These are phyloP conservation scores for Nicotiana attenuata DNA, from an alignment of 257 asterid species.

Conservation along the genomic window DNA sequence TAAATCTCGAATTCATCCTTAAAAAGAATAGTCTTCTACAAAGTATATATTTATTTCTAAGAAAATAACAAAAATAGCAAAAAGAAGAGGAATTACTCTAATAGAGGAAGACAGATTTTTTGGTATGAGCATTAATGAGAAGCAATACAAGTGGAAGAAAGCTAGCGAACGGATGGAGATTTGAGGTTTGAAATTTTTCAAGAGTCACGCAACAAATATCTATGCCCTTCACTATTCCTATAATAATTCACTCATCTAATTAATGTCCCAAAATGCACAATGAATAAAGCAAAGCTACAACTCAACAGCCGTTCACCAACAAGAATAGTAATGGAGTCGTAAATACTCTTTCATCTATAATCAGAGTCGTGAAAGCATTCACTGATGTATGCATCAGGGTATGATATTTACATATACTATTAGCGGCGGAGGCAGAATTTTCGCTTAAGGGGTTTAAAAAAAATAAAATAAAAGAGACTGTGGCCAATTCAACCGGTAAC, in stretches of 20 bases:
- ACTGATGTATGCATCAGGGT: too few relatives aligned
- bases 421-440: too few relatives aligned
- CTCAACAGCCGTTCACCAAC: neutral
- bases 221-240: slow-evolving; percentile 3
- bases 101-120: neutral
- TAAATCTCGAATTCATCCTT: too few relatives aligned
- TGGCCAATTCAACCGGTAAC: too few relatives aligned
- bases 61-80: neutral
- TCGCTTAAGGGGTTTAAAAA: too few relatives aligned
- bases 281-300: neutral
- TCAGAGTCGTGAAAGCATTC: too few relatives aligned
- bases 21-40: neutral
- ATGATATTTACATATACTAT: too few relatives aligned
- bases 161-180: neutral
- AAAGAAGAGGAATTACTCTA: neutral
- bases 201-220: slow-evolving; percentile 10
- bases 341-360: neutral
- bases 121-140: slow-evolving; percentile 1
- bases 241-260: neutral
- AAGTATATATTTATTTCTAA: neutral
- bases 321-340: neutral
- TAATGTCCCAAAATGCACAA: neutral
- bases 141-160: slow-evolving; percentile 8
- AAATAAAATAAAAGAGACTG: too few relatives aligned
- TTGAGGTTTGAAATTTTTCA: neutral